Evolutionary conservation across 2,329 filamentous ascomycete genomes (phyloP), one percentile per base, ranked within the genome.

Genomic region (Allantophomopsis lycopodina): DNA sequence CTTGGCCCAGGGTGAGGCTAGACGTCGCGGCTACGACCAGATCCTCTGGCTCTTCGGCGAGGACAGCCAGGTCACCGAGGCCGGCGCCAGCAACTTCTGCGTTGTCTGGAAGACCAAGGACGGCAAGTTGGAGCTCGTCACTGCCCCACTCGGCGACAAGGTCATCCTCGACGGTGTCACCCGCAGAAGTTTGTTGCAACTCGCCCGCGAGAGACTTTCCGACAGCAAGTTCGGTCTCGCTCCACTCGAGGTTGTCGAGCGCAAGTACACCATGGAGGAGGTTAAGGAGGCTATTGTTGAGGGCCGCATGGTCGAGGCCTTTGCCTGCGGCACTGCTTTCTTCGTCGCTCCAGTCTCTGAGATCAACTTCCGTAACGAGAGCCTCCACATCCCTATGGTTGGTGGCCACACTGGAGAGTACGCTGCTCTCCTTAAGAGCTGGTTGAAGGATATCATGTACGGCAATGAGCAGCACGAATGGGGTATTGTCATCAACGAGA

Each of bases 41-140:
- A 82, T 94, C 42, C 70, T 95, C 12, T 95, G 88, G 88, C 69
- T 95, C 38, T 91, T 94, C 53, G 86, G 86, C 1, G 60, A 73
- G 32, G 70, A 87, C 49, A 72, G 71, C 41, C 76, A 74, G 55
- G 87, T 91, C 46, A 95, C 88, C 2, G 88, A 95, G 65, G 88
- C 88, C 2, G 88, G 88, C 7, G 88, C 86, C 12, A 84, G 77
- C 52, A 95, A 95, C 62, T 94, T 94, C 63, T 94, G 94, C 54
- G 67, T 94, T 8, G 65, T 94, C 13, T 87, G 82, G 83, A 71
- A 69, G 55, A 73, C 69, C 38, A 72, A 68, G 56, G 71, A 79
- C 48, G 76, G 71, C 7, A 69, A 66, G 50, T 54, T 71, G 31
- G 69, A 91, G 64, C 68, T 95, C 20, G 68, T 94, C 44, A 95